Base-by-base conservation (phyloP, 2,329 filamentous ascomycete species). In the Xylariaceae sp. region DNA sequence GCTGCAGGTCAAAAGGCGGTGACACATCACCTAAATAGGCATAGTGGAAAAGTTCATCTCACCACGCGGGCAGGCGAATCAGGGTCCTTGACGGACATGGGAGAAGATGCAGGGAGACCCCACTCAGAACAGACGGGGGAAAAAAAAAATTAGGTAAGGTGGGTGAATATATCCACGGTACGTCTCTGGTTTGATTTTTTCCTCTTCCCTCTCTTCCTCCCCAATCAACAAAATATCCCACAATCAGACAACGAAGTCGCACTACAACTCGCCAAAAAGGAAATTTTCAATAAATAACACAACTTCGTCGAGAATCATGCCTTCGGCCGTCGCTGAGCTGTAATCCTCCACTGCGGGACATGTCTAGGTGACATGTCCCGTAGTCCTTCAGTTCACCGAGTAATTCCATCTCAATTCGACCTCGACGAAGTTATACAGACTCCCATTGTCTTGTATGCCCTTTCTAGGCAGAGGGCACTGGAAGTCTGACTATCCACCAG, bases 311-410 rank as follows among this genome's bases (percentile, higher is more conserved):
- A 89, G 80, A 81, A 78, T 65, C 72, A 88, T 87, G 84, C 85
- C 85, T 84, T 85, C 81, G 87, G 86, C 88, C 82, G 80, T 89
- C 88, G 88, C 86, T 90, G 88, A 89, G 89, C 90, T 93, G 89
- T 96, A 92, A 93, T 91, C 84, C 78, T 84, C 86, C 87, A 88
- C 89, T 92, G 86, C 87, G 87, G 86, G 85, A 81, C 79, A 75
- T 77, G 75, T 81, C 77, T 76, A 76, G 72, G 72, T 74, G 76
- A 76, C 77, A 70, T 81, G 84, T 85, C 84, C 83, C 84, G 87
- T 85, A 92, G 90, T 91, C 89, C 88, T 86, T 86, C 89, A 91
- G 89, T 88, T 89, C 88, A 87, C 80, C 86, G 88, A 91, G 82
- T 82, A 79, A 79, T 81, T 81, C 80, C 83, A 85, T 71, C 81